phyloP scores from a whole-genome alignment of 2,329 filamentous ascomycete species.

The Cytospora chrysosperma region DNA sequence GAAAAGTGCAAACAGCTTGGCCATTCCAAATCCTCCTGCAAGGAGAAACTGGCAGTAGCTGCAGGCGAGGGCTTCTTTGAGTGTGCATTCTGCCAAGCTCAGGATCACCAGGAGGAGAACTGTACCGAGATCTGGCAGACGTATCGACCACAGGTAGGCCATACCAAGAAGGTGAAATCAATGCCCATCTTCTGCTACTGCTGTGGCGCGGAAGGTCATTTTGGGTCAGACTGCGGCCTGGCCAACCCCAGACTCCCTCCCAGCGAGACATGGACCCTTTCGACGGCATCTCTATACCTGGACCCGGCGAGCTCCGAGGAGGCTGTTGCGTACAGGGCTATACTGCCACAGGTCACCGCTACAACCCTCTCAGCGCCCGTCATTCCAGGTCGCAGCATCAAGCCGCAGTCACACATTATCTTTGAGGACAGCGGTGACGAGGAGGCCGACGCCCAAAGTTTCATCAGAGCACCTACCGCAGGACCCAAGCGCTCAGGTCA shows the following conservation, averaged over 20 bases:
- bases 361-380: constrained; percentile 23
- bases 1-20: constrained; percentile 62
- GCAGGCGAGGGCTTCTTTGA: constrained; percentile 43
- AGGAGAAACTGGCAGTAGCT: constrained; percentile 53
- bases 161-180: constrained; percentile 47
- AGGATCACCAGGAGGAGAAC: constrained; percentile 56
- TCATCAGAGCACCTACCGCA: constrained; percentile 31
- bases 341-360: constrained; percentile 11
- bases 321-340: constrained; percentile 36
- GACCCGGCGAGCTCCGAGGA: constrained; percentile 43
- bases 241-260: constrained; percentile 16
- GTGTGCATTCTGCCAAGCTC: constrained; percentile 60
- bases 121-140: constrained; percentile 63
- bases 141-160: constrained; percentile 43
- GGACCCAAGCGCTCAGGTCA: constrained; percentile 11
- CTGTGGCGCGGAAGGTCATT: constrained; percentile 57
- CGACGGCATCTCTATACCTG: constrained; percentile 49
- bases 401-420: constrained; percentile 39
- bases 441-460: constrained; percentile 39
- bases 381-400: constrained; percentile 32
- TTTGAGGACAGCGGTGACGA: constrained; percentile 50
- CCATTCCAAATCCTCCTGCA: constrained; percentile 52
- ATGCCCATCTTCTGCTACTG: constrained; percentile 55
- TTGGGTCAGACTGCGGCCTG: constrained; percentile 53
- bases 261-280: constrained; percentile 51